A percentile compares a stretch with the other conserved stretches of the same genome.
Evolutionary conservation across 805 yeast species (phyloP).

Genomic region (Nakazawaea holstii): DNA sequence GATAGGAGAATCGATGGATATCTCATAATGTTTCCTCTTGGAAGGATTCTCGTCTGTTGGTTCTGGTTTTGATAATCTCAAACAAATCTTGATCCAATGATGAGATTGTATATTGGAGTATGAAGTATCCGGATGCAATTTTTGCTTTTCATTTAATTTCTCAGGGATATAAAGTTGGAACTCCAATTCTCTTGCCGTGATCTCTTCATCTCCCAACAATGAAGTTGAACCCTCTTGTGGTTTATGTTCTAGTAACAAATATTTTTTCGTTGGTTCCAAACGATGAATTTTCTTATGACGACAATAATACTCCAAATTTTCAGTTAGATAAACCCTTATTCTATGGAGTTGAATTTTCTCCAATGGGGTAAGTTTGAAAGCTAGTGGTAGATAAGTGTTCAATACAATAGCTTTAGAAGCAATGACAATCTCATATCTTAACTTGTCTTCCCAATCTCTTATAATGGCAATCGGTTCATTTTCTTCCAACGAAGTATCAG

Average conservation of each 20-base stretch:
- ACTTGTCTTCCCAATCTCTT: constrained; percentile 90
- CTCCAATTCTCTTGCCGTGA: constrained; percentile 74
- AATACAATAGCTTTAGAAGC: constrained; percentile 86
- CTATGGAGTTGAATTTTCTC: constrained; percentile 87
- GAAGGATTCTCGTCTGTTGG: constrained; percentile 34
- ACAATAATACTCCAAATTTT: constrained; percentile 87
- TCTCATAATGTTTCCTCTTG: constrained; percentile 88
- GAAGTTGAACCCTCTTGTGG: constrained; percentile 48
- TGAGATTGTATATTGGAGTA: constrained; percentile 76
- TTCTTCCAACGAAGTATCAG: constrained; percentile 76
- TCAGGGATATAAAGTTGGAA: constrained; percentile 85
- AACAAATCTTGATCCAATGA: constrained; percentile 92
- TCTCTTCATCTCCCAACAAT: constrained; percentile 47
- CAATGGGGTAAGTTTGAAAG: constrained; percentile 77
- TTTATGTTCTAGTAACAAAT: constrained; percentile 72
- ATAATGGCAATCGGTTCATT: constrained; percentile 89
- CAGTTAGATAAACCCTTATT: constrained; percentile 79
- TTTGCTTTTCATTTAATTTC: constrained; percentile 46
- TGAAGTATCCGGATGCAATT: constrained; percentile 82
- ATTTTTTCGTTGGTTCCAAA: constrained; percentile 84
- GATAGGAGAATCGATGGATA: constrained; percentile 91
- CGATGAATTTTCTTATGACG: constrained; percentile 83
- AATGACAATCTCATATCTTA: constrained; percentile 84
- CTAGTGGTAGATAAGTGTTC: constrained; percentile 78
- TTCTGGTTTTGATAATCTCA: constrained; percentile 69